Base-by-base conservation (phyloP, 2,329 filamentous ascomycete genomes). In the Dactylellina sp. region DNA sequence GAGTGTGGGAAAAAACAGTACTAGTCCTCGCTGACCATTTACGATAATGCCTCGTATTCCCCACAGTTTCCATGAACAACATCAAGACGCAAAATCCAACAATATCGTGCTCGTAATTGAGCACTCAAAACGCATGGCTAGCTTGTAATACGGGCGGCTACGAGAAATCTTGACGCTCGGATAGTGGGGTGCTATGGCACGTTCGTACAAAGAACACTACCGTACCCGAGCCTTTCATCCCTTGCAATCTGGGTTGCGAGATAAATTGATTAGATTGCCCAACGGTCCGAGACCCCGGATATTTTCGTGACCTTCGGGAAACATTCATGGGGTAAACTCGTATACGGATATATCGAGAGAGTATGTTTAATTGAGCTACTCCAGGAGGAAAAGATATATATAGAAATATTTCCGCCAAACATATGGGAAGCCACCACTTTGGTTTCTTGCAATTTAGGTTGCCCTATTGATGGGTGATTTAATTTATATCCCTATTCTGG, bases 211-310 rank as follows among this genome's bases (percentile, higher is more conserved):
- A n/a, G n/a, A n/a, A n/a, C 28, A 35, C n/a, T 28, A 59, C 44
- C 62, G 35, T 57, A 66, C 47, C 53, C 62, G 53, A 66, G 14
- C 22, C 20, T 20, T 44, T 59, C 32, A 25, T 49, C 39, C 63
- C 63, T 60, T 68, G 63, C 32, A 68, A 68, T 32, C 61, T 60
- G 63, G 42, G 55, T 52, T 65, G 70, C 52, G 50, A 52, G 59
- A 72, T 72, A 71, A 71, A 71, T 44, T 50, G 50, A 59, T 60
- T 50, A 32, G 53, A 46, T 61, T 65, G 40, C 39, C 47, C 49
- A 62, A 66, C 70, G 70, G 70, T 66, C 70, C 70, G 70, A 66
- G 61, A 49, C 70, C 70, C 70, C 70, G 70, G 55, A 50, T 56
- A 62, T 62, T 74, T 68, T 65, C 56, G 55, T 55, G 20, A 59